Conservation (phyloP, 2,329 filamentous ascomycete species). For the Hirsutella minnesotensis region DNA sequence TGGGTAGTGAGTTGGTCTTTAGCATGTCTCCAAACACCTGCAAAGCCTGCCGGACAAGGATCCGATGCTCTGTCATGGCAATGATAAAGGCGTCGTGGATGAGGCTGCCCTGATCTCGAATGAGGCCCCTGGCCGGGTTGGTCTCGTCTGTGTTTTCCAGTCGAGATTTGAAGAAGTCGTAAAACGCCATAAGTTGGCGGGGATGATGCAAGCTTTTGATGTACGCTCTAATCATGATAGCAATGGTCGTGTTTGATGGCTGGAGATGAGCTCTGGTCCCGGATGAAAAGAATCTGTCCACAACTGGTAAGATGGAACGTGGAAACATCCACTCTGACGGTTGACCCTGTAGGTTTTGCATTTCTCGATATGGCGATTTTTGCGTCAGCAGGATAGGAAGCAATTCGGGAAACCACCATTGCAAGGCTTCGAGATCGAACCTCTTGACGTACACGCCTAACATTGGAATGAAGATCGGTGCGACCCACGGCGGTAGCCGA, state of each 20-base stretch:
- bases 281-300: slow-evolving; percentile 17
- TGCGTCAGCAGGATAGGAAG: slow-evolving; percentile 16
- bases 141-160: slow-evolving; percentile 21
- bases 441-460: slow-evolving; percentile 35
- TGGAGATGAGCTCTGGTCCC: slow-evolving; percentile 13
- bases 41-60: slow-evolving; percentile 30
- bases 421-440: slow-evolving; percentile 33
- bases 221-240: slow-evolving; percentile 36
- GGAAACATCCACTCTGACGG: slow-evolving; percentile 17
- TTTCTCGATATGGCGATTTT: neutral
- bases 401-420: slow-evolving; percentile 24
- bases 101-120: slow-evolving; percentile 27
- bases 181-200: slow-evolving; percentile 31
- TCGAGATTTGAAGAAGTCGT: slow-evolving; percentile 31
- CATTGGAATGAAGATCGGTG: slow-evolving; percentile 34
- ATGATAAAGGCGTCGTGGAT: slow-evolving; percentile 40
- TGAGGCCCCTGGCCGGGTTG: slow-evolving; percentile 21
- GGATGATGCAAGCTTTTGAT: slow-evolving; percentile 26
- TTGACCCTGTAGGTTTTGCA: neutral
- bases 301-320: slow-evolving; percentile 20
- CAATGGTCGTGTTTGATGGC: slow-evolving; percentile 27
- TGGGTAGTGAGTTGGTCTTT: slow-evolving; percentile 14
- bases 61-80: slow-evolving; percentile 29
- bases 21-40: slow-evolving; percentile 41
- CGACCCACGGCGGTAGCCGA: slow-evolving; percentile 16